Evolutionary conservation across 805 yeast genomes (phyloP).

Genomic region (Candida rishiriensis): DNA sequence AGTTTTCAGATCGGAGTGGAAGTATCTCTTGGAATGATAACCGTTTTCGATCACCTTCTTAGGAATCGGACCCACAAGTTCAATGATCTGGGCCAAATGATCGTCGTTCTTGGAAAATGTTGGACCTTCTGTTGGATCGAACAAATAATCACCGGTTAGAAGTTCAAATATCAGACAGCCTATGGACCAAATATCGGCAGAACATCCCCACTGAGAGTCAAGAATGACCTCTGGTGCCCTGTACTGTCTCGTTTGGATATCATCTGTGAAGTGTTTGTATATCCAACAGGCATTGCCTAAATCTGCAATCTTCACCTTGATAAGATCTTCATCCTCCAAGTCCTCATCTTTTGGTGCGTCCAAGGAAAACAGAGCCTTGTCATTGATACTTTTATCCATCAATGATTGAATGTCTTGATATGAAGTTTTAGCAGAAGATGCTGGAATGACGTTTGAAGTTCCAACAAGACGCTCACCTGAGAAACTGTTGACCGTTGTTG

Average conservation of each 20-base stretch:
- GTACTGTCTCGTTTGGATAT: constrained; percentile 89
- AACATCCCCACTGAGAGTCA: constrained; percentile 90
- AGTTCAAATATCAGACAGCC: constrained; percentile 90
- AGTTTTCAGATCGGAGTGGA: constrained; percentile 33
- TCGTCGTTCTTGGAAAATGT: constrained; percentile 88
- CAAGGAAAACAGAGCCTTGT: constrained; percentile 24
- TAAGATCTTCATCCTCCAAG: constrained; percentile 42
- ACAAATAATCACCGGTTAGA: constrained; percentile 88
- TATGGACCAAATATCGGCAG: constrained; percentile 93
- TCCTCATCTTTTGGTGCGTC: constrained; percentile 35
- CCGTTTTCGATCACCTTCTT: constrained; percentile 57
- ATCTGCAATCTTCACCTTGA: constrained; percentile 86
- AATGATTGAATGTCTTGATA: constrained; percentile 31
- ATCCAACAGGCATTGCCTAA: constrained; percentile 88
- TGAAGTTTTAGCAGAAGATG: constrained; percentile 10
- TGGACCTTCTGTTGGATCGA: constrained; percentile 81
- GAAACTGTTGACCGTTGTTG: constrained; percentile 11
- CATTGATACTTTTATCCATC: constrained; percentile 36
- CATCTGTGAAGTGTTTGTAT: constrained; percentile 76
- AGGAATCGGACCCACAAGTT: constrained; percentile 38
- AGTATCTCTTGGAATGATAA: constrained; percentile 48
- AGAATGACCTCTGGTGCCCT: constrained; percentile 84
- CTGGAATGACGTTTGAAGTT: constrained; percentile 4
- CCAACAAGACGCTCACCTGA: constrained; percentile 10
- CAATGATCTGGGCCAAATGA: constrained; percentile 93